Conservation (phyloP, 2,329 filamentous ascomycete genomes). For the Fusarium duplospermum region DNA sequence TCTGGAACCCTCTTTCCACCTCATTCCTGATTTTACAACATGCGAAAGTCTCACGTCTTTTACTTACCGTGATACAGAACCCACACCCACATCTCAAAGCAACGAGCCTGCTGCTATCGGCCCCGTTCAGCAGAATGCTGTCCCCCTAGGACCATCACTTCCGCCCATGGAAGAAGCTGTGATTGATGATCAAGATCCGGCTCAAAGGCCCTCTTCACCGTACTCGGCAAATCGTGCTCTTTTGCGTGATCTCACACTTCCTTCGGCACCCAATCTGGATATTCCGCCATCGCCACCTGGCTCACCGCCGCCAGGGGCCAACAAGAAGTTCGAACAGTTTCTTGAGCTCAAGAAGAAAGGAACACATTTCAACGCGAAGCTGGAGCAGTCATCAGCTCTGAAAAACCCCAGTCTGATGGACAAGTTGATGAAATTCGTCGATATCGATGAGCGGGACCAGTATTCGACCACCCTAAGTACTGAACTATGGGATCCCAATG, state of each 20-base stretch:
- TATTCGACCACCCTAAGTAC: constrained; percentile 72
- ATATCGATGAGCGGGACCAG: constrained; percentile 62
- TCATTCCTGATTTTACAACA: background rate
- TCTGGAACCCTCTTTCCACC: background rate
- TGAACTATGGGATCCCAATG: constrained; percentile 68
- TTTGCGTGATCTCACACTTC: constrained; percentile 79
- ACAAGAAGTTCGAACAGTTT: constrained; percentile 78
- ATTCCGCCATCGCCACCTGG: constrained; percentile 80
- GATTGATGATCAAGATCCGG: constrained; percentile 32
- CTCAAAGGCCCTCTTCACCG: constrained; percentile 65
- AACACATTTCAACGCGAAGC: constrained; percentile 81
- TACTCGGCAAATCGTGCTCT: constrained; percentile 74
- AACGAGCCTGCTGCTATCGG: constrained; percentile 37
- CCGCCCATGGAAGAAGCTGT: constrained; percentile 46
- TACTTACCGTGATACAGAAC: constrained; percentile 9
- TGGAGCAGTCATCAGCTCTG: constrained; percentile 74
- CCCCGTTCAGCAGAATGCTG: constrained; percentile 47
- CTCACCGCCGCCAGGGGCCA: constrained; percentile 63
- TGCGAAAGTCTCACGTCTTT: background rate
- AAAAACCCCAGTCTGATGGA: constrained; percentile 79
- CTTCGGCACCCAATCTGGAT: constrained; percentile 75
- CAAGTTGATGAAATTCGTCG: constrained; percentile 78
- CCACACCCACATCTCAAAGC: constrained; percentile 7
- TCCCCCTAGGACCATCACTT: constrained; percentile 55
- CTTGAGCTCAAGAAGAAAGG: constrained; percentile 81